A percentile compares a stretch with the other conserved stretches of the same genome.
These are phyloP conservation scores for Trametes polyzona DNA, from an alignment of 1,284 basidiomycete species.

Conservation along the genomic window DNA sequence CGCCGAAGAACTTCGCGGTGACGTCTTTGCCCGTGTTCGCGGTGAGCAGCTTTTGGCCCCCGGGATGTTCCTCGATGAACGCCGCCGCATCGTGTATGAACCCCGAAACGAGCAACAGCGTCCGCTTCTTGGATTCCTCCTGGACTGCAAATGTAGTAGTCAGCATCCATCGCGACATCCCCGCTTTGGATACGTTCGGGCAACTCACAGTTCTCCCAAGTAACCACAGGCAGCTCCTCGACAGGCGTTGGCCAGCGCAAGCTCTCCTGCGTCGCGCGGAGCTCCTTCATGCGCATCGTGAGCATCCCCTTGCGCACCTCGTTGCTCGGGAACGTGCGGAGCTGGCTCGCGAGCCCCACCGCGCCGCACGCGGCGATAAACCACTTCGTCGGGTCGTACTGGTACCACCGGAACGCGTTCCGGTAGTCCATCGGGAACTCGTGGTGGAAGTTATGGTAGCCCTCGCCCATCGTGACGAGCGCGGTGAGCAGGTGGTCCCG, in stretches of 20 bases:
- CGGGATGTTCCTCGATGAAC: conserved; percentile 91
- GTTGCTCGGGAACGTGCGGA: conserved; percentile 93
- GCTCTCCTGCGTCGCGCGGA: conserved; percentile 71
- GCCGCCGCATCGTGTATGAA: conserved; percentile 89
- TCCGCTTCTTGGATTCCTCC: conserved; percentile 74
- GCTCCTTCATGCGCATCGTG: conserved; percentile 89
- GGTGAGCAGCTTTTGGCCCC: conserved; percentile 68
- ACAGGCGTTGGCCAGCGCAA: conserved; percentile 81
- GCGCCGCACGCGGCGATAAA: conserved; percentile 74
- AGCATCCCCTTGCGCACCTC: conserved; percentile 91
- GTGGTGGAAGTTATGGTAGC: conserved; percentile 97
- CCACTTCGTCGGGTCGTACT: conserved; percentile 91
- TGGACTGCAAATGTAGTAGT: conserved; percentile 54
- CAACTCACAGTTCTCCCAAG: conserved; percentile 86
- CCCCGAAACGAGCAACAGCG: conserved; percentile 84
- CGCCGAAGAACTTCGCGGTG: conserved; percentile 92
- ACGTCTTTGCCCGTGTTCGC: conserved; percentile 80
- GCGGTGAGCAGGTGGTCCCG: conserved; percentile 88
- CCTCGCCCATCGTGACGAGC: conserved; percentile 88
- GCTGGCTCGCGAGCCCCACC: conserved; percentile 81
- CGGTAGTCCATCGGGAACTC: conserved; percentile 95
- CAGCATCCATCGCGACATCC: not conserved
- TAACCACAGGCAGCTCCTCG: conserved; percentile 79
- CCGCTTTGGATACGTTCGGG: not conserved
- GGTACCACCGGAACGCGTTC: conserved; percentile 92